phyloP scores from a whole-genome alignment of 1,284 basidiomycete species.

The Boletus albobrunnescens region DNA sequence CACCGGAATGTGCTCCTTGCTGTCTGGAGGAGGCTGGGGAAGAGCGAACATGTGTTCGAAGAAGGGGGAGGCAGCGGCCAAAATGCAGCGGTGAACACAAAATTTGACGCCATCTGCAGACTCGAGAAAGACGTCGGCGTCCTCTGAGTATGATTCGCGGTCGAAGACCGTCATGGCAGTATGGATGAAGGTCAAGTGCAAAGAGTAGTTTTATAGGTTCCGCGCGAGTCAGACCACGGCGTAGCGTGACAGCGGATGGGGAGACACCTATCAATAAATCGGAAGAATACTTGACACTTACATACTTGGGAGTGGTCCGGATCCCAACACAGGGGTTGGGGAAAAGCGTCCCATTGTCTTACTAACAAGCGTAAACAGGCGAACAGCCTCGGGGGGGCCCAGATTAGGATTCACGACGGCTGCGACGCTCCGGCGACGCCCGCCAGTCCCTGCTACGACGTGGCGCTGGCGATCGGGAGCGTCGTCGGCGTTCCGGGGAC shows the following conservation, averaged over 20 bases:
- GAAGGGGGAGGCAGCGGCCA: constrained; percentile 60
- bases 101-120: constrained; percentile 49
- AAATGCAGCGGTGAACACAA: constrained; percentile 57
- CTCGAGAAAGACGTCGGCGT: constrained; percentile 56
- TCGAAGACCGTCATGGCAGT: constrained; percentile 26
- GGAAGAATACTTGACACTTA: constrained; percentile 14
- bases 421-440: constrained; percentile 8
- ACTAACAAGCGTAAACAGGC: constrained; percentile 22
- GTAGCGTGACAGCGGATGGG: neutral
- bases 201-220: constrained; percentile 19
- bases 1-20: constrained; percentile 37
- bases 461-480: constrained; percentile 24
- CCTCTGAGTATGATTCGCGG: constrained; percentile 39
- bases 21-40: constrained; percentile 43
- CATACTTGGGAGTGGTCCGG: constrained; percentile 21
- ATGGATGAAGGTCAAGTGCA: constrained; percentile 1
- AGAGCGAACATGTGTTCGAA: constrained; percentile 66
- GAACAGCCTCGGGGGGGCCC: constrained; percentile 1
- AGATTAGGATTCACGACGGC: constrained; percentile 5
- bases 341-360: constrained; percentile 5
- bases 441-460: constrained; percentile 15
- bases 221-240: constrained; percentile 4
- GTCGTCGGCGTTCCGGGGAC: constrained; percentile 20
- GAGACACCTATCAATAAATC: neutral
- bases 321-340: constrained; percentile 16